Evolutionary conservation across 805 yeast species (phyloP), one percentile per base, ranked within the genome.

Genomic region (Ogataea nakhonphanomensis): DNA sequence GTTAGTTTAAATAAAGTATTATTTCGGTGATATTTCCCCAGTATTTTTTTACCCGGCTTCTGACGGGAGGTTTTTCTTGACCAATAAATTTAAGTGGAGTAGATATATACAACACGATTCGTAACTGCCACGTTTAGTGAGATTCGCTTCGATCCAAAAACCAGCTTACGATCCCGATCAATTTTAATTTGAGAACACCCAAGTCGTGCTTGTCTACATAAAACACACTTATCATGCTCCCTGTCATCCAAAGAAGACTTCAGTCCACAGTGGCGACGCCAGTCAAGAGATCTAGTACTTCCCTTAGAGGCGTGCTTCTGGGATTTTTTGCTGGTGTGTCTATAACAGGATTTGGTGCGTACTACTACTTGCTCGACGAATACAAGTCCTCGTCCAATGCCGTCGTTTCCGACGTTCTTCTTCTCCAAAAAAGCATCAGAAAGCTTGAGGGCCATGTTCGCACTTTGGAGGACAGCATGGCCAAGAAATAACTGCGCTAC

Each of bases 301-400:
- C 66, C 21, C 52, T 64, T 37, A 62, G 52, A 45, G 68, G 69
- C 12, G 76, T 74, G 5, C 68, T 87, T 47, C 66, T 85, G 39
- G 96, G 96, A 2, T 88, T 87, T 63, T 71, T 87, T 39, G 67
- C 80, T 23, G 95, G 96, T 32, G 84, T 82, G 27, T 69, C 87
- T 15, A 59, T 74, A 46, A 83, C 95, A 12, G 90, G 95, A 2
- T 74, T 74, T 40, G 84, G 78, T 7, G 79, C 90, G 11, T 87
- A 87, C 69, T 82, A 78, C 61, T 87, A 85, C 63, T 69, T 85
- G 50, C 63, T 85, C 43, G 93, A 86, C 55, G 84, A 84, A 61
- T 85, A 84, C 71, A 79, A 81, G 59, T 69, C 73, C 45, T 76
- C 91, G 51, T 84, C 81, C 59, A 75, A 74, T 52, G 83, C 83